Evolutionary conservation across 2,329 filamentous ascomycete genomes (phyloP), one percentile per base, ranked within the genome.

Genomic region (Blumeria graminis): DNA sequence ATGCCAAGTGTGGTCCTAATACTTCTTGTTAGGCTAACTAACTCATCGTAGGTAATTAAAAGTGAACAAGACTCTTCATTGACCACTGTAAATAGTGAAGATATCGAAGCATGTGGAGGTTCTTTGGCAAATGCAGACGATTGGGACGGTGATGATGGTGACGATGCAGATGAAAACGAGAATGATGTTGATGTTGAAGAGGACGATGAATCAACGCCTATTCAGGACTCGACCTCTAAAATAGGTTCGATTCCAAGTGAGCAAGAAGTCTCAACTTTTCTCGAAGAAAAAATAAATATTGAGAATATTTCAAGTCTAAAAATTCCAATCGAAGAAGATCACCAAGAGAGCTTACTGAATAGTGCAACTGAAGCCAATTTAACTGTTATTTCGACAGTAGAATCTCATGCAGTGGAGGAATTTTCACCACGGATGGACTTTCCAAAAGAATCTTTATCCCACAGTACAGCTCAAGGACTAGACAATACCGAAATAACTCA

Each of bases 161-260:
- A 64, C 32, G 71, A 72, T 8, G 74, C 69, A 32, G 71, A 76
- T 3, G 74, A 76, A 18, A 69, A 68, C 22, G 22, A 28, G 22
- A 28, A 28, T 28, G 22, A 28, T 2, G 4, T 28, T 28, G 22
- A 28, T 28, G 74, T 69, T 33, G 71, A 76, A 3, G 74, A 76
- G 22, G 69, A 68, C 18, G 71, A 73, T 33, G 74, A 71, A n/a
- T 71, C 68, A 52, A 63, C 58, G 28, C 60, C 61, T 56, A 56
- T 56, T 62, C 59, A 62, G 62, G 64, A 57, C 14, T 62, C 60
- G 56, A 68, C 63, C 59, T 65, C 61, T 57, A 68, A 61, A 62
- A 28, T 28, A 28, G 22, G 22, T 28, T 28, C 4, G 22, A 28
- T 28, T 28, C 22, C 22, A 4, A 28, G 22, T 28, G 22, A 28